Percentiles rank a stretch among this genome's conserved stretches.
Evolutionary conservation across 208 protist species (phyloP).

Genomic region (Leishmania tarentolae): DNA sequence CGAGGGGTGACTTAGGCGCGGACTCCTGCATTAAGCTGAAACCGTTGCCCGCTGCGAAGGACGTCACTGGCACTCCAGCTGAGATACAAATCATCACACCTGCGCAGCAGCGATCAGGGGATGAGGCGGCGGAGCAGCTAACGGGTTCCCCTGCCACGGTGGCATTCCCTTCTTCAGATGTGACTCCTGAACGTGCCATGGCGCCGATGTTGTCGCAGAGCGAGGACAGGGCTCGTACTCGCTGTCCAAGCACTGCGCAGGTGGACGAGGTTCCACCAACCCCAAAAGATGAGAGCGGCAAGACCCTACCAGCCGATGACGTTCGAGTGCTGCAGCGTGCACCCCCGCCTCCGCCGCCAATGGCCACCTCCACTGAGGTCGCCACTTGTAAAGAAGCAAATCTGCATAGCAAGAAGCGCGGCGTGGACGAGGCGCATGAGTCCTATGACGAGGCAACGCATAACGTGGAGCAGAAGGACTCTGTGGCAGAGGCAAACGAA

Average conservation of each 20-base stretch:
- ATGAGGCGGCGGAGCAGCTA: neutral
- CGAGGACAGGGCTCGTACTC: constrained; percentile 15
- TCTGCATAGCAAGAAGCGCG: neutral
- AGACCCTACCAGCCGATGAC: constrained; percentile 27
- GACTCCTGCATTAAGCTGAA: neutral
- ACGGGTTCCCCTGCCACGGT: neutral
- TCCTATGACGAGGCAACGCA: neutral
- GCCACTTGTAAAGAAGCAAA: neutral
- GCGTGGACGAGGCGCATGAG: neutral
- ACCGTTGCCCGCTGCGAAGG: neutral
- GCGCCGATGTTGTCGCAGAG: constrained; percentile 10
- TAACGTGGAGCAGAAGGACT: neutral
- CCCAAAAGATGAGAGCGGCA: constrained; percentile 12
- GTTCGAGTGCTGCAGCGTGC: constrained; percentile 32
- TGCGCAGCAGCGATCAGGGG: neutral
- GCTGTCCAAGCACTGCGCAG: constrained; percentile 23
- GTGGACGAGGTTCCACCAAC: constrained; percentile 41
- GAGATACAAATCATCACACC: neutral
- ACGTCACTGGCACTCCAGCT: neutral
- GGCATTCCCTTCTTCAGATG: constrained; percentile 2
- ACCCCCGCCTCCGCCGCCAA: constrained; percentile 27
- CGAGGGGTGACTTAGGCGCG: constrained; percentile 1
- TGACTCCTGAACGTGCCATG: constrained; percentile 23
- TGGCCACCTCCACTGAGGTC: neutral
- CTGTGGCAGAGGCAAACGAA: neutral